Conservation (phyloP, 306 rosid species). For the Rubus idaeus region DNA sequence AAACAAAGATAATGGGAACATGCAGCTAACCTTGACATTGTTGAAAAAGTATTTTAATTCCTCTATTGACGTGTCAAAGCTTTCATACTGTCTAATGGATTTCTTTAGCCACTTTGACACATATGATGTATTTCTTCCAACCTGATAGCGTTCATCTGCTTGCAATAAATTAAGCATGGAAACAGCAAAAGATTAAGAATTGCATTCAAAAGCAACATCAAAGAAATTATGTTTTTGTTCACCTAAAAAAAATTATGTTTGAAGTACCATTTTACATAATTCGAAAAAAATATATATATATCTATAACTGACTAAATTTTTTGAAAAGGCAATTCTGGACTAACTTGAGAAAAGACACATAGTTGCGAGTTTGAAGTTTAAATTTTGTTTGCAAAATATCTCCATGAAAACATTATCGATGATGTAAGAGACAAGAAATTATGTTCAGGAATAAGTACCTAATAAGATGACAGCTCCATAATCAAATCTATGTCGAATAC, state of each 20-base stretch:
- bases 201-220: neutral
- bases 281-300: no score
- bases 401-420: neutral
- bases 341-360: neutral
- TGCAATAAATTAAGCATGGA: constrained; percentile 17
- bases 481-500: constrained; percentile 86
- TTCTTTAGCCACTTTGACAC: constrained; percentile 94
- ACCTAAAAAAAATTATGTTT: neutral
- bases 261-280: neutral
- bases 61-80: constrained; percentile 51
- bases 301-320: neutral
- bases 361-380: neutral
- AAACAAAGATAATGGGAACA: constrained; percentile 13
- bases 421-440: neutral
- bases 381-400: neutral
- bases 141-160: constrained; percentile 86
- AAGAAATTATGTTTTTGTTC: neutral
- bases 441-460: constrained; percentile 50
- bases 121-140: constrained; percentile 66
- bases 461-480: constrained; percentile 87
- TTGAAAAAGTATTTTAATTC: constrained; percentile 71
- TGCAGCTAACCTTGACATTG: constrained; percentile 54
- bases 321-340: neutral
- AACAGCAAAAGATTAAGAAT: neutral
- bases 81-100: constrained; percentile 53